Conservation (phyloP, 2,329 filamentous ascomycete genomes). For the Orbilia blumenaviensis region DNA sequence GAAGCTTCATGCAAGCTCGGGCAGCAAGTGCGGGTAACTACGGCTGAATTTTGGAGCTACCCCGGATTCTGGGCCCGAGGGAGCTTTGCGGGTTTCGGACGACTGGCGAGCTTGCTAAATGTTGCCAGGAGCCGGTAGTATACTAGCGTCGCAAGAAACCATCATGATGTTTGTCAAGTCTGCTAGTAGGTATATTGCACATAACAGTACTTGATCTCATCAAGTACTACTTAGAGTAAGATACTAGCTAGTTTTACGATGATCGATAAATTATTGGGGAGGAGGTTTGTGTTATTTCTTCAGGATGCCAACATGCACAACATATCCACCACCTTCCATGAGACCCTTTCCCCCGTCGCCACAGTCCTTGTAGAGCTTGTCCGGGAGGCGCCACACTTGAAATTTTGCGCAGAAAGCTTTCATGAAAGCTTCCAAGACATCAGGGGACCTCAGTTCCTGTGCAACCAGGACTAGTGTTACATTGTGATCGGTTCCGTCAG, state of each 20-base stretch:
- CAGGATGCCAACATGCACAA: constrained; percentile 80
- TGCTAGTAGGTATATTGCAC: too few relatives aligned
- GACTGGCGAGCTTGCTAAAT: neutral
- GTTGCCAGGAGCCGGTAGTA: neutral
- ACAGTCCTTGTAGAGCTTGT: constrained; percentile 69
- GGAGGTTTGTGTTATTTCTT: constrained; percentile 58
- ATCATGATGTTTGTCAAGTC: constrained; percentile 1
- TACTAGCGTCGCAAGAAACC: neutral
- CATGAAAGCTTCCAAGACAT: constrained; percentile 86
- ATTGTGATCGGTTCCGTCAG: constrained; percentile 25
- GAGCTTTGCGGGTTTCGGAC: neutral
- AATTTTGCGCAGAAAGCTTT: constrained; percentile 73
- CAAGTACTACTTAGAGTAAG: neutral
- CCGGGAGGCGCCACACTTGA: constrained; percentile 77
- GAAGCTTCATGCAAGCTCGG: constrained; percentile 5
- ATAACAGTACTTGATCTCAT: too few relatives aligned
- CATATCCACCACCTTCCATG: constrained; percentile 71
- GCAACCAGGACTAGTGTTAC: constrained; percentile 79
- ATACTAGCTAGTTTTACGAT: neutral
- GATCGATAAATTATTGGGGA: neutral
- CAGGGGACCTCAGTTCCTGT: constrained; percentile 84
- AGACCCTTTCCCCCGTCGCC: constrained; percentile 60
- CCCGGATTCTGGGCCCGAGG: constrained; percentile 8
- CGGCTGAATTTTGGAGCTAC: constrained; percentile 40
- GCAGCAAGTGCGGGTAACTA: constrained; percentile 24